These are phyloP conservation scores for Melastoma malabathricum DNA, from an alignment of 345 rosid species.

Conservation along the genomic window DNA sequence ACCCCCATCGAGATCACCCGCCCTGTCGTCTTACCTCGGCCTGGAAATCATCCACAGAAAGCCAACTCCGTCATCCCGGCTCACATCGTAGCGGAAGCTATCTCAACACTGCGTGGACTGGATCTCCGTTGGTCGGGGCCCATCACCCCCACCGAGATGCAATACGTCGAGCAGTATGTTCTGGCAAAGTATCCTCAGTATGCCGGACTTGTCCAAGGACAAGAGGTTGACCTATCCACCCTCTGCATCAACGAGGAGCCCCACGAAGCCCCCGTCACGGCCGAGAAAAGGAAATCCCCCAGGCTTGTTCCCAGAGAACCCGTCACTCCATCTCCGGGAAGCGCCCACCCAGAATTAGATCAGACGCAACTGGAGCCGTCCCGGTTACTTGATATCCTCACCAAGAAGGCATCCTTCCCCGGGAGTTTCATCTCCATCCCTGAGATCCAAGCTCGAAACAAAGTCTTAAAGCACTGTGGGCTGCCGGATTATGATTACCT, in stretches of 20 bases:
- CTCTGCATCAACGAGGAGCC: constrained; percentile 42
- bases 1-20: no score
- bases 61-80: constrained; percentile 48
- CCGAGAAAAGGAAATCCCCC: constrained; percentile 31
- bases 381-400: constrained; percentile 47
- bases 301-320: constrained; percentile 23
- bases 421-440: constrained; percentile 67
- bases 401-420: constrained; percentile 51
- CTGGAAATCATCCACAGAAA: constrained; percentile 28
- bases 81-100: constrained; percentile 66
- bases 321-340: constrained; percentile 17
- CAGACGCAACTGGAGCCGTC: constrained; percentile 49
- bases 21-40: no score
- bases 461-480: constrained; percentile 48
- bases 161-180: constrained; percentile 51
- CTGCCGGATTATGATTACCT: constrained; percentile 44
- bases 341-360: constrained; percentile 38
- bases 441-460: constrained; percentile 53
- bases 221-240: constrained; percentile 34
- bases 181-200: constrained; percentile 58
- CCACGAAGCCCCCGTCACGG: constrained; percentile 14
- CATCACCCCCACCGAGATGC: constrained; percentile 57
- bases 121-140: constrained; percentile 68
- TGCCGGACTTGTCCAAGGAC: constrained; percentile 41
- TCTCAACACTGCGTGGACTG: constrained; percentile 53